Base-by-base conservation (phyloP, 768 basidiomycete species). In the Hygrophorus pudorinus region DNA sequence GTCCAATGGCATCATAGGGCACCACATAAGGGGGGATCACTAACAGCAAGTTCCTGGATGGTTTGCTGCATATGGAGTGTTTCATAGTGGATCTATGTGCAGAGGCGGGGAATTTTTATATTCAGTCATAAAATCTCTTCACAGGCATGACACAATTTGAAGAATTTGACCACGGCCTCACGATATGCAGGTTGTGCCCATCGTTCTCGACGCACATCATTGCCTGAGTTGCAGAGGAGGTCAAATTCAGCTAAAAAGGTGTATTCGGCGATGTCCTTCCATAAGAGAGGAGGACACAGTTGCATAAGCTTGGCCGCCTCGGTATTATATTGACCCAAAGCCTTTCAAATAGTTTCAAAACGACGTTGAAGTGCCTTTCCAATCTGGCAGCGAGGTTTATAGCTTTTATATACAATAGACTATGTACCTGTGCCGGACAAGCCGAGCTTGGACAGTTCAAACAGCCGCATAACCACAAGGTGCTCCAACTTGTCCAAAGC, bases 101-200 rank as follows among this genome's bases (percentile, higher is more conserved):
- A 38, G 5, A 65, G 37, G 0, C 60, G 53, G 0, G 31, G 41
- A 1, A 65, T 55, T 44, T 67, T 65, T 9, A 66, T 42, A 36
- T 67, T 60, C 16, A 60, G 48, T 0, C 57, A 43, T 0, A 30
- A 6, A 4, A 65, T 55, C 45, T 69, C 66, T 38, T 67, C 62
- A 2, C 46, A 24, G 0, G 65, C 62, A 7, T 54, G 54, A 24
- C 51, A 36, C 14, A 64, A 44, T 12, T 56, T 57, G 44, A 60
- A 57, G 38, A 60, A 51, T 4, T 53, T 51, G 14, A 58, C 54
- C 45, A 56, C 59, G 0, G 57, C 53, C 28, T 54, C 51, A 5
- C 61, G 53, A 13, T 52, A 45, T 1, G 47, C 34, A 0, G 56
- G 53, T 4, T 57, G 21, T 0, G 62, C 58, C 67, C 67, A 67